Conservation (phyloP, 352 stramenopile genomes). For the Phytopythium helicoides region DNA sequence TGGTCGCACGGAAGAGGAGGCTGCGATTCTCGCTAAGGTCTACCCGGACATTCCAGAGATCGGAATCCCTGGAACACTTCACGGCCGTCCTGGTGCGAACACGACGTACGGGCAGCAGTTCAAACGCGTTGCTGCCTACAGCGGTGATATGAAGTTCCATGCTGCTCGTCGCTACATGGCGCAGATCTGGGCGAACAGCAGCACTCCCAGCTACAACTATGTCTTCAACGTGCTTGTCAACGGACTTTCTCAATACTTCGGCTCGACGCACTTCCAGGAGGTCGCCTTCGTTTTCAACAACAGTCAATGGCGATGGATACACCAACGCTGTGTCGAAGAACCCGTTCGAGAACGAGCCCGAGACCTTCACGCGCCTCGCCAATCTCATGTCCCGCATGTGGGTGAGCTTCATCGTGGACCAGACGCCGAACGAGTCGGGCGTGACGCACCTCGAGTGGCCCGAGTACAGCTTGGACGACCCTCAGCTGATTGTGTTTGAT, state of each 20-base stretch:
- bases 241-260: constrained; percentile 12
- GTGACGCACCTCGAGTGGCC: constrained; percentile 19
- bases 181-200: constrained; percentile 19
- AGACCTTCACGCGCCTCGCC: constrained; percentile 14
- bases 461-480: constrained; percentile 19
- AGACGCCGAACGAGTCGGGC: constrained; percentile 17
- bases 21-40: constrained; percentile 12
- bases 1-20: constrained; percentile 17
- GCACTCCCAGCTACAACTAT: constrained; percentile 25
- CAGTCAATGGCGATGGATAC: constrained; percentile 19
- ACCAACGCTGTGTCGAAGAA: constrained; percentile 19
- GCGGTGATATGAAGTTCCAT: constrained; percentile 21
- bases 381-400: constrained; percentile 29
- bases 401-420: constrained; percentile 26
- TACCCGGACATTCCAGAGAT: constrained; percentile 26
- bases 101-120: constrained; percentile 23
- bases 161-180: constrained; percentile 23
- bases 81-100: constrained; percentile 16
- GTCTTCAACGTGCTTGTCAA: constrained; percentile 19
- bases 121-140: constrained; percentile 21
- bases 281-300: constrained; percentile 33
- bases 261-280: constrained; percentile 21
- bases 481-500: constrained; percentile 28
- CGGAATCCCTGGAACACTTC: constrained; percentile 16
- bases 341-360: constrained; percentile 17